phyloP scores from a whole-genome alignment of 176 grass and related monocot species.

The Rhipidocladum racemiflorum region DNA sequence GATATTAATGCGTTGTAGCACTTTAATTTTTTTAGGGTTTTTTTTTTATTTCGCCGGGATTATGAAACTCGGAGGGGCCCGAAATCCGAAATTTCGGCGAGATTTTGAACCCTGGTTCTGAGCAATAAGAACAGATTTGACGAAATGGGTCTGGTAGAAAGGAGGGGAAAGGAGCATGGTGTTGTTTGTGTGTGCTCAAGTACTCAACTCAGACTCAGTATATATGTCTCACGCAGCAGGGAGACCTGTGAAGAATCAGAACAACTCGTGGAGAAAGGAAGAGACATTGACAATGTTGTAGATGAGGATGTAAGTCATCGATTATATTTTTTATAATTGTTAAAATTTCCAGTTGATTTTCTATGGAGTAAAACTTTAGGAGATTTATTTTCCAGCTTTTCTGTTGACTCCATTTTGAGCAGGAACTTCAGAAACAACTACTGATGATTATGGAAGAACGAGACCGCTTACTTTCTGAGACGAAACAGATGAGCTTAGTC shows the following conservation, averaged over 20 bases:
- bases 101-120: no score
- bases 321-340: background rate
- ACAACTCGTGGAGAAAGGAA: slow-evolving; percentile 17
- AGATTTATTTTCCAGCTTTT: slow-evolving; percentile 25
- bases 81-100: no score
- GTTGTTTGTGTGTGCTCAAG: slow-evolving; percentile 4
- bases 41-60: no score
- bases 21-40: no score
- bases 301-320: slow-evolving; percentile 43
- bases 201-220: background rate
- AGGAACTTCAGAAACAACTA: slow-evolving; percentile 63
- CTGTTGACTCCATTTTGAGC: slow-evolving; percentile 20
- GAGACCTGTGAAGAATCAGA: slow-evolving; percentile 23
- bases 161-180: background rate
- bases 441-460: slow-evolving; percentile 52
- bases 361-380: background rate
- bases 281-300: background rate
- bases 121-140: background rate
- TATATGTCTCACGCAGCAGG: slow-evolving; percentile 16
- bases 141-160: background rate
- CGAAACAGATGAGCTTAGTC: slow-evolving; percentile 36
- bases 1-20: no score
- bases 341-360: background rate
- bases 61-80: no score
- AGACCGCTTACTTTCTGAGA: slow-evolving; percentile 49